Evolutionary conservation across 2,329 filamentous ascomycete species (phyloP), one percentile per base, ranked within the genome.

Genomic region (Dendrostoma leiphaemia): DNA sequence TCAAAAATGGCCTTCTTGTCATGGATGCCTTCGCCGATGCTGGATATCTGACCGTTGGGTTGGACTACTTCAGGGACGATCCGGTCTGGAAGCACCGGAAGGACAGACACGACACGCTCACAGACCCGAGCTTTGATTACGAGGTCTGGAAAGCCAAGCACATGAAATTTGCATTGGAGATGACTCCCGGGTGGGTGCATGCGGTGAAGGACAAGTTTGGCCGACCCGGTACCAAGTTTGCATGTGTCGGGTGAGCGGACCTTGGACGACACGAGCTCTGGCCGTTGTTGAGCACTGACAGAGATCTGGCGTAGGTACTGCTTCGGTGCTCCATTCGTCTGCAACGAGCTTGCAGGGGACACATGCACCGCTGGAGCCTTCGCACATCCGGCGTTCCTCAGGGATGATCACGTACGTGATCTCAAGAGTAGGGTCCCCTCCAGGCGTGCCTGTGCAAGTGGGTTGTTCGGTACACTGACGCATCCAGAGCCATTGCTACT

Each of bases 361-460:
- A 64, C 57, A 0, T 70, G 72, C 9, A 61, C 63, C 1, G 77
- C 67, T 1, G 78, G 78, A 1, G 78, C 76, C 0, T 76, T 81
- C 61, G 78, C 74, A 0, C 77, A 81, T 56, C 78, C 78, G 2
- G 72, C 77, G 0, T 75, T 76, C 54, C 59, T 81, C 23, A 76
- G 75, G 40, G 75, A 80, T 48, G 62, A 67, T 23, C 73, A 79
- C 54, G 76, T 79, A 51, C 56, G 57, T 12, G 65, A 69, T 4
- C 35, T 74, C 2, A 68, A 71, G 45, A 62, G 71, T 71, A 21
- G 59, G 67, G 21, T 17, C 6, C 2, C 24, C 23, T 15, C n/a
- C 15, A 7, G n/a, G 26, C 37, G 3, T 53, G 4, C n/a, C n/a
- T n/a, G n/a, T n/a, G 31, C 48, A 26, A 21, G 35, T 38, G n/a